Evolutionary conservation across 2,329 filamentous ascomycete species (phyloP), one percentile per base, ranked within the genome.

Genomic region (Xylariaceae sp.): DNA sequence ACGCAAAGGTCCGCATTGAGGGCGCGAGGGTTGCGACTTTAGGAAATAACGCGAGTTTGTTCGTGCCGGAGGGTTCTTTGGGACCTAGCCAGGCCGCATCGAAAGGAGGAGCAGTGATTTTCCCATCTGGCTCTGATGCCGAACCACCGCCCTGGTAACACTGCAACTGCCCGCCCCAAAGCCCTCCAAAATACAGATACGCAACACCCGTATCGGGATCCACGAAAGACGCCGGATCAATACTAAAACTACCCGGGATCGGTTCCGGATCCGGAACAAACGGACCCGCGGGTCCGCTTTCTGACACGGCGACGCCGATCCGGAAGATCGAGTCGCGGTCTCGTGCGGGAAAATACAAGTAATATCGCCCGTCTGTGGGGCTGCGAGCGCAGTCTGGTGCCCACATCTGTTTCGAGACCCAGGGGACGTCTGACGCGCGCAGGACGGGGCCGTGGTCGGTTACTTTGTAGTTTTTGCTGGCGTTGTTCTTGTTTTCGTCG

Each of bases 161-260:
- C 65, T 90, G 85, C 53, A 91, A 69, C 67, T 91, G 86, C 0
- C 86, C 86, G 47, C 86, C 86, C 86, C 86, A 91, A 19, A 91
- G 75, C 0, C 86, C 86, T 36, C 86, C 86, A 55, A 90, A 89
- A 66, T 89, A 91, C 19, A 87, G 63, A 61, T 86, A 87, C 3
- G 76, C 80, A 41, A 74, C 62, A 8, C 73, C 77, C 54, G 85
- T 79, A 36, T 79, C 75, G 11, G 55, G 63, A 60, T 91, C 86
- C 14, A 90, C 85, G 52, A 90, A 88, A 25, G 73, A 75, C 11
- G 86, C 86, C 0, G 86, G 86, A 60, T 91, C 86, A 59, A 91
- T 89, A 58, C 81, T 86, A 67, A 82, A 90, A 54, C 78, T 85
- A 1, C 85, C 86, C 40, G 71, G 62, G 58, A 91, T 88, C 11